Percentiles rank a stretch among this genome's conserved stretches.
phyloP scores from a whole-genome alignment of 371 early-diverging fungal genomes.

The Amoeboaphelidium occidentale region DNA sequence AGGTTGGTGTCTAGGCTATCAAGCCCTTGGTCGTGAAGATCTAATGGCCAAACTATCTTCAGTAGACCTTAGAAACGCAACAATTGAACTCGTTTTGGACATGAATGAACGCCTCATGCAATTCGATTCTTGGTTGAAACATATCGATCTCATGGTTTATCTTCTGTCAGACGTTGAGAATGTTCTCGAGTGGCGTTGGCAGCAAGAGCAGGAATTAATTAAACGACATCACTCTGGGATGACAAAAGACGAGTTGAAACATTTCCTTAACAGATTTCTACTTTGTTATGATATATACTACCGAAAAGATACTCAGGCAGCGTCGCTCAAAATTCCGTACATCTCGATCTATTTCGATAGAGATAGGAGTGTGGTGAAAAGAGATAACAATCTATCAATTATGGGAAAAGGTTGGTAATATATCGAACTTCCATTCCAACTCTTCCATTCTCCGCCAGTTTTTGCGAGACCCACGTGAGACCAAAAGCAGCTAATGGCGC shows the following conservation, averaged over 20 bases:
- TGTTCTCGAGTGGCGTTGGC: background rate
- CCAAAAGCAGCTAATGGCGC: too few relatives aligned
- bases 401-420: too few relatives aligned
- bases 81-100: background rate
- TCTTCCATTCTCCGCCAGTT: too few relatives aligned
- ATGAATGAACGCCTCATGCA: background rate
- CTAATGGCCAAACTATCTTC: conserved; percentile 1
- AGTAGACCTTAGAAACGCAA: background rate
- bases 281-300: background rate
- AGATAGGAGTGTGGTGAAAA: too few relatives aligned
- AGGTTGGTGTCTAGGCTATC: conserved; percentile 83
- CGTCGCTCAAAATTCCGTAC: too few relatives aligned
- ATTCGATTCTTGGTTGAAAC: background rate
- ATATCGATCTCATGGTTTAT: background rate
- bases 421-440: too few relatives aligned
- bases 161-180: background rate
- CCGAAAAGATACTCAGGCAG: too few relatives aligned
- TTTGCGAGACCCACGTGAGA: too few relatives aligned
- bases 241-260: background rate
- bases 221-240: background rate
- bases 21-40: conserved; percentile 15
- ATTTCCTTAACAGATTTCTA: background rate
- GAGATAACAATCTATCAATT: too few relatives aligned
- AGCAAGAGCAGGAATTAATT: background rate
- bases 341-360: too few relatives aligned